Evolutionary conservation across 176 grass and related monocot species (phyloP).

Genomic region (Stipa capillata): DNA sequence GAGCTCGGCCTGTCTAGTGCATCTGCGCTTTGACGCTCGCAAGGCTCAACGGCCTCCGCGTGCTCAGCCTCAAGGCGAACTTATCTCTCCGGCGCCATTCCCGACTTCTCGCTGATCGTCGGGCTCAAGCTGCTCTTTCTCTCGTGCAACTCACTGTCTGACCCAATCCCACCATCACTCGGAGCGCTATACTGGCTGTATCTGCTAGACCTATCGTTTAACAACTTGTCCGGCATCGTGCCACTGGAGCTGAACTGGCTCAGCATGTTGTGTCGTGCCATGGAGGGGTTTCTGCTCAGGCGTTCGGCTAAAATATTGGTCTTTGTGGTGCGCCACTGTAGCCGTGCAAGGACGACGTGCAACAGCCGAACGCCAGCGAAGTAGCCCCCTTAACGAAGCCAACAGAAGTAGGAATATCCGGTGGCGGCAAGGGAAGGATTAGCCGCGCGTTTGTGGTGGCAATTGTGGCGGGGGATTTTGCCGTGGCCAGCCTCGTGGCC

Average conservation of each 20-base stretch:
- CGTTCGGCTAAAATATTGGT: conserved; percentile 38
- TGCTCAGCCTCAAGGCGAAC: conserved; percentile 82
- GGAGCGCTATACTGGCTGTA: conserved; percentile 45
- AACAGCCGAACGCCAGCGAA: conserved; percentile 37
- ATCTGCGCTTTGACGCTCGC: conserved; percentile 32
- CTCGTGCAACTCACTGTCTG: conserved; percentile 52
- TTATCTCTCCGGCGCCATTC: conserved; percentile 34
- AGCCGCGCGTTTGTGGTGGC: conserved; percentile 52
- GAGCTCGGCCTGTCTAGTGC: conserved; percentile 37
- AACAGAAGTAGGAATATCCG: background rate
- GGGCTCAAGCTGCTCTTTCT: conserved; percentile 75
- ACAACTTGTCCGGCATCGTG: conserved; percentile 55
- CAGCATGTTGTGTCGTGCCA: conserved; percentile 30
- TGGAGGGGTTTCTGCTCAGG: conserved; percentile 33
- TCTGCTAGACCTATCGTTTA: conserved; percentile 61
- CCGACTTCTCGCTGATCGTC: conserved; percentile 55
- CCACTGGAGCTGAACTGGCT: conserved; percentile 46
- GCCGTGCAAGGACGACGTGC: conserved; percentile 35
- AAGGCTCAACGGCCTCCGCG: conserved; percentile 51
- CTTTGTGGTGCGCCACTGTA: conserved; percentile 56
- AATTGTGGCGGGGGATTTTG: conserved; percentile 74
- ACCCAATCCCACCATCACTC: conserved; percentile 42
- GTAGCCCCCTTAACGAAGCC: conserved; percentile 35
- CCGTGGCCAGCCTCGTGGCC: conserved; percentile 57
- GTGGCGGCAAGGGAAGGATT: conserved; percentile 31